Conservation (phyloP, 768 basidiomycete genomes). For the Suillus tomentosus region DNA sequence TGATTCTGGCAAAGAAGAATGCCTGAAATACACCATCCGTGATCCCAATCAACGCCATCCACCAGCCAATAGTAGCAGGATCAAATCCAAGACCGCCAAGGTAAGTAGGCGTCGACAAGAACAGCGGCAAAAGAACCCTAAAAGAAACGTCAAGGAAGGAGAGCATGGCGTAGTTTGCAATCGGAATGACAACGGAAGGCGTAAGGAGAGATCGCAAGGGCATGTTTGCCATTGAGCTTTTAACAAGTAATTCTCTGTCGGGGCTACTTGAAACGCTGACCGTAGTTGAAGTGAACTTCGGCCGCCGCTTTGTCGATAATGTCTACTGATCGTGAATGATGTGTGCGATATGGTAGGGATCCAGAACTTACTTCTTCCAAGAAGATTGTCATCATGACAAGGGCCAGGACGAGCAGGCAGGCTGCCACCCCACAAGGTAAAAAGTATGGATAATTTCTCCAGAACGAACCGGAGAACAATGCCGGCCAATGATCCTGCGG, state of each 20-base stretch:
- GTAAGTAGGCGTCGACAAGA: constrained; percentile 44
- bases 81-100: constrained; percentile 45
- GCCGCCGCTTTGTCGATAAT: background rate
- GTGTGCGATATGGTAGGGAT: background rate
- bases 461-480: constrained; percentile 44
- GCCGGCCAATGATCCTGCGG: constrained; percentile 57
- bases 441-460: constrained; percentile 39
- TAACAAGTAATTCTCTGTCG: background rate
- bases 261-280: background rate
- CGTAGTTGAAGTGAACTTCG: background rate
- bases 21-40: constrained; percentile 41
- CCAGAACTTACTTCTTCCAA: constrained; percentile 32
- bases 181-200: constrained; percentile 41
- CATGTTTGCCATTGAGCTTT: constrained; percentile 24
- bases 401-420: constrained; percentile 16
- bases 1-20: constrained; percentile 40
- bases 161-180: constrained; percentile 44
- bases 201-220: constrained; percentile 34
- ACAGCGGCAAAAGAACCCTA: constrained; percentile 45
- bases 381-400: constrained; percentile 23
- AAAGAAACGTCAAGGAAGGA: constrained; percentile 45
- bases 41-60: constrained; percentile 39
- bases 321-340: background rate
- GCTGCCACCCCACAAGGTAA: constrained; percentile 34
- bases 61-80: constrained; percentile 43